A percentile compares a stretch with the other conserved stretches of the same genome.
Evolutionary conservation across 148 eudicot species (phyloP).

Genomic region (Vaccinium vitisidaea): DNA sequence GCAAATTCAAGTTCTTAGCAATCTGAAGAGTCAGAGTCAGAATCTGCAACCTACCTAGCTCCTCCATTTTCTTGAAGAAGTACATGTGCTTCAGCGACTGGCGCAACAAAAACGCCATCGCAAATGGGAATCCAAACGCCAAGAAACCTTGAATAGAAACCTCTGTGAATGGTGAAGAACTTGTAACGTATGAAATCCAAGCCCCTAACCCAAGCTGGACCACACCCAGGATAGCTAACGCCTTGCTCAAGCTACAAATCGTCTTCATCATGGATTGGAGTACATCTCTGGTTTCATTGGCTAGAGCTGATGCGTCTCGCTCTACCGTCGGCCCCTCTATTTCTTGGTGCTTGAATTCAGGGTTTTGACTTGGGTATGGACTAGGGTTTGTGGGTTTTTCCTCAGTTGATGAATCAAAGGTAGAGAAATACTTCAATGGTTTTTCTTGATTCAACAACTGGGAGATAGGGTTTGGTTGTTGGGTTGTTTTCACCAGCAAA

Average conservation of each 20-base stretch:
- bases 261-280: constrained; percentile 42
- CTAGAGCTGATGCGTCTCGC: constrained; percentile 57
- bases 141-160: constrained; percentile 42
- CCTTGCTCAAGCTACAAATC: constrained; percentile 32
- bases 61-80: constrained; percentile 89
- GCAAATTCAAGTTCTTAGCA: constrained; percentile 58
- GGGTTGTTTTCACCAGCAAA: not conserved
- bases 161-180: constrained; percentile 28
- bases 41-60: constrained; percentile 74
- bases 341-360: constrained; percentile 68
- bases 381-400: constrained; percentile 25
- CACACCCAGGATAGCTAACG: constrained; percentile 52
- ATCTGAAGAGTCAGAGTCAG: constrained; percentile 71
- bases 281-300: constrained; percentile 46
- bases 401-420: constrained; percentile 20
- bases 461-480: not conserved
- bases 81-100: constrained; percentile 62
- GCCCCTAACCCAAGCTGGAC: constrained; percentile 57
- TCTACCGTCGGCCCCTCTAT: constrained; percentile 86
- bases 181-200: constrained; percentile 46
- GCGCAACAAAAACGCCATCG: constrained; percentile 69
- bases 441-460: not conserved
- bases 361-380: constrained; percentile 30
- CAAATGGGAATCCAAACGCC: constrained; percentile 70
- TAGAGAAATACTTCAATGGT: constrained; percentile 27